These are phyloP conservation scores for Amyloporia xantha DNA, from an alignment of 768 basidiomycete species.

Conservation along the genomic window DNA sequence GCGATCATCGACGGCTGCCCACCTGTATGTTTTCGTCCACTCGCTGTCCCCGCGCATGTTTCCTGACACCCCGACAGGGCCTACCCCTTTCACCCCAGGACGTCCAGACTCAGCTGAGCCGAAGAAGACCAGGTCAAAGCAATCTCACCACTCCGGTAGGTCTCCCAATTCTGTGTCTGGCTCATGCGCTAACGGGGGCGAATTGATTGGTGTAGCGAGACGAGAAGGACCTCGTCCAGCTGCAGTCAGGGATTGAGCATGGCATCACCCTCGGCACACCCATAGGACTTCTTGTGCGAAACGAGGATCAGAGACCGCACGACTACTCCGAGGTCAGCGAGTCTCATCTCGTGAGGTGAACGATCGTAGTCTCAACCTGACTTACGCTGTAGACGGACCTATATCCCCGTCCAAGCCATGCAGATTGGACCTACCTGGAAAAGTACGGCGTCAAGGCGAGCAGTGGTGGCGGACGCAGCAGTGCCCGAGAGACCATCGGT, in stretches of 20 bases:
- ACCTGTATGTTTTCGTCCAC: conserved; percentile 50
- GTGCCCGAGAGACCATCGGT: conserved; percentile 97
- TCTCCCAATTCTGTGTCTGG: conserved; percentile 8
- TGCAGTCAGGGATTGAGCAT: conserved; percentile 92
- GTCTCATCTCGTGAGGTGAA: neutral
- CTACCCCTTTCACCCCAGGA: conserved; percentile 73
- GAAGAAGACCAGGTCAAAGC: conserved; percentile 92
- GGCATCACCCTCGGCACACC: conserved; percentile 97
- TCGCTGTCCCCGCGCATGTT: neutral
- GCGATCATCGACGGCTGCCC: conserved; percentile 98
- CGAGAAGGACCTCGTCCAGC: conserved; percentile 89
- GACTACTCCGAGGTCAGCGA: conserved; percentile 78
- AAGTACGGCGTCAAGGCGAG: conserved; percentile 98
- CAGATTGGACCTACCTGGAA: conserved; percentile 95
- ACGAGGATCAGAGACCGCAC: conserved; percentile 97
- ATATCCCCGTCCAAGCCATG: conserved; percentile 95
- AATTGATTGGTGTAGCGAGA: conserved; percentile 28
- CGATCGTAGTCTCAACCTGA: neutral
- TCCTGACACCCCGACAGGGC: conserved; percentile 47
- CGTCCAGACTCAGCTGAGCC: conserved; percentile 85
- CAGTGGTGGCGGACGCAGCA: conserved; percentile 91
- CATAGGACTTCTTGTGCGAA: conserved; percentile 92
- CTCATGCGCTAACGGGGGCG: neutral
- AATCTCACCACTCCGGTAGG: conserved; percentile 92
- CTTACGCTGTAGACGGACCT: conserved; percentile 59